Evolutionary conservation across 257 asterid genomes (phyloP).

Genomic region (Solanum appendiculatum): DNA sequence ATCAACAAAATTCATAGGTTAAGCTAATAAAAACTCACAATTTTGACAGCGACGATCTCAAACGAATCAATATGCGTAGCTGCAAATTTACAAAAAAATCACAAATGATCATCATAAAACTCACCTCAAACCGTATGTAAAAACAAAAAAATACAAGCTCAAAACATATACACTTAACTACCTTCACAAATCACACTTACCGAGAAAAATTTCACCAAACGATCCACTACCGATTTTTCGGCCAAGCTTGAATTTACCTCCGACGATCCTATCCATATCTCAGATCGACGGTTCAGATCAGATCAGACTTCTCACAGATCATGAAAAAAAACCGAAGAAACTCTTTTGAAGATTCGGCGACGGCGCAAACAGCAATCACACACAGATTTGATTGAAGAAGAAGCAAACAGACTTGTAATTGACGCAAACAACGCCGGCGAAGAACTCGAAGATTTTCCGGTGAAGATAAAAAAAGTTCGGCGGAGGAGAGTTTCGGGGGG

Average conservation of each 20-base stretch:
- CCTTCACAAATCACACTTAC: constrained; percentile 20
- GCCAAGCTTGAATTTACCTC: constrained; percentile 90
- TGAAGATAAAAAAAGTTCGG: background rate
- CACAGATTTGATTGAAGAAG: background rate
- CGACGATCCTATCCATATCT: constrained; percentile 76
- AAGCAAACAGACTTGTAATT: background rate
- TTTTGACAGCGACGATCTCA: constrained; percentile 94
- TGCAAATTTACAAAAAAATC: constrained; percentile 17
- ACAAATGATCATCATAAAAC: background rate
- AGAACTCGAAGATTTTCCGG: background rate
- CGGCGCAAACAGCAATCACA: background rate
- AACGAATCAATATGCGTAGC: constrained; percentile 85
- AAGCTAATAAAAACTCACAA: constrained; percentile 44
- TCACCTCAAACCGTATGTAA: background rate
- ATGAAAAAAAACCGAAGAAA: background rate
- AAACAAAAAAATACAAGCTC: background rate
- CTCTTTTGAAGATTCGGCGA: background rate
- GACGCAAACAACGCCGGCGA: background rate
- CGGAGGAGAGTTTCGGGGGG: background rate
- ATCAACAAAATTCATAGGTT: background rate
- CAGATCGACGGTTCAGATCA: constrained; percentile 7
- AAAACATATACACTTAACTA: background rate
- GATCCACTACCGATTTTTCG: constrained; percentile 99
- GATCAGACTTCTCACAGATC: background rate
- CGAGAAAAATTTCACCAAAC: constrained; percentile 84